phyloP scores from a whole-genome alignment of 306 rosid genomes.

The Quercus dentata region DNA sequence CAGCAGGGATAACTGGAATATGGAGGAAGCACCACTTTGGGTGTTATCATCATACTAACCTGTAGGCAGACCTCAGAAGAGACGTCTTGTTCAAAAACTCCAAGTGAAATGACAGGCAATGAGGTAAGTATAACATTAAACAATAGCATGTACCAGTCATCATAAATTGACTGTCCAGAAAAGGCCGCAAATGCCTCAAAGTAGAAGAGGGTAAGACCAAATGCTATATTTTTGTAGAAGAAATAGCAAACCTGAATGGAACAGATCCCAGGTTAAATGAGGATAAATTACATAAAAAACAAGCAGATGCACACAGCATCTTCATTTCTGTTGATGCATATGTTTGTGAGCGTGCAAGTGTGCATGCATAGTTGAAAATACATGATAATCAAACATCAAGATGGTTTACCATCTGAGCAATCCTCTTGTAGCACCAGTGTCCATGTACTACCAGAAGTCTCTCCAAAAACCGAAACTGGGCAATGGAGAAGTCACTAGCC shows the following conservation, averaged over 20 bases:
- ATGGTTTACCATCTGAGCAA: slow-evolving; percentile 88
- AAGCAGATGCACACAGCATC: slow-evolving; percentile 1
- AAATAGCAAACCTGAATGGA: slow-evolving; percentile 89
- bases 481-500: slow-evolving; percentile 97
- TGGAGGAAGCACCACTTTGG: slow-evolving; percentile 4
- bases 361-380: slow-evolving; percentile 12
- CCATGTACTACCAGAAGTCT: slow-evolving; percentile 99
- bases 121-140: slow-evolving; percentile 95
- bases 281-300: slow-evolving; percentile 9
- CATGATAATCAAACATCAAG: slow-evolving; percentile 17
- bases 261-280: slow-evolving; percentile 17
- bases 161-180: slow-evolving; percentile 94
- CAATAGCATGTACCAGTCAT: slow-evolving; percentile 92
- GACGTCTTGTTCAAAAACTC: slow-evolving; percentile 98
- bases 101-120: slow-evolving; percentile 97
- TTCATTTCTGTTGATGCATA: slow-evolving; percentile 3
- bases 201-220: slow-evolving; percentile 96
- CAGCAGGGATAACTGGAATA: slow-evolving; percentile 13
- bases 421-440: slow-evolving; percentile 99
- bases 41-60: slow-evolving; percentile 47
- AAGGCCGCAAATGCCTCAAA: slow-evolving; percentile 92
- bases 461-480: slow-evolving; percentile 93
- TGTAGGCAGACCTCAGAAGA: slow-evolving; percentile 94
- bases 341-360: slow-evolving; percentile 11
- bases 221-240: slow-evolving; percentile 98